These are phyloP conservation scores for Rosa hybrid DNA, from an alignment of 331 rosid genomes.

Conservation along the genomic window DNA sequence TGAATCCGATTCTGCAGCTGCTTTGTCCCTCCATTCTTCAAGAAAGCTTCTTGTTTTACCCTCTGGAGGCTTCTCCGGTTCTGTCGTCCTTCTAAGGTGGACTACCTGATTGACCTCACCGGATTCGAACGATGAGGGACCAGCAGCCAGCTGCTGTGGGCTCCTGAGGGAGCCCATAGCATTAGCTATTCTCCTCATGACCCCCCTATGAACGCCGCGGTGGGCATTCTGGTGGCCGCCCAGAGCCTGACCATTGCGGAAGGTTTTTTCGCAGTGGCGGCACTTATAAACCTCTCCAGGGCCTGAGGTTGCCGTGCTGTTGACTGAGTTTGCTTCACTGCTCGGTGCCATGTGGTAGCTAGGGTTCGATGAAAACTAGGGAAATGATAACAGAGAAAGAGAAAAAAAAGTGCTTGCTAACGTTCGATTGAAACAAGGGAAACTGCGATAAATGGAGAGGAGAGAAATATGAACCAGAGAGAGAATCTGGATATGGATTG, in stretches of 20 bases:
- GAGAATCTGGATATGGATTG: background rate
- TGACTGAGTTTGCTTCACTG: background rate
- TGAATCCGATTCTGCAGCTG: background rate
- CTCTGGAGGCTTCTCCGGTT: background rate
- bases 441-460: background rate
- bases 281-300: background rate
- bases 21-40: background rate
- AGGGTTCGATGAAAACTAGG: background rate
- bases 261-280: background rate
- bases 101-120: background rate
- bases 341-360: background rate
- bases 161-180: background rate
- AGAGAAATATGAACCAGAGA: background rate
- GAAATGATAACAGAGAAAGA: background rate
- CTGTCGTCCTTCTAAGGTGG: background rate
- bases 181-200: background rate
- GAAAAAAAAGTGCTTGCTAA: background rate
- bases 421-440: background rate
- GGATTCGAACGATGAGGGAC: background rate
- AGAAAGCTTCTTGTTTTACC: background rate
- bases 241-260: slow-evolving; percentile 3
- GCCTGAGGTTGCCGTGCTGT: background rate
- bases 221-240: slow-evolving; percentile 14
- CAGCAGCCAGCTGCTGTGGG: background rate
- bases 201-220: background rate